phyloP scores from a whole-genome alignment of 2,329 filamentous ascomycete genomes.

The Curvularia lunata region DNA sequence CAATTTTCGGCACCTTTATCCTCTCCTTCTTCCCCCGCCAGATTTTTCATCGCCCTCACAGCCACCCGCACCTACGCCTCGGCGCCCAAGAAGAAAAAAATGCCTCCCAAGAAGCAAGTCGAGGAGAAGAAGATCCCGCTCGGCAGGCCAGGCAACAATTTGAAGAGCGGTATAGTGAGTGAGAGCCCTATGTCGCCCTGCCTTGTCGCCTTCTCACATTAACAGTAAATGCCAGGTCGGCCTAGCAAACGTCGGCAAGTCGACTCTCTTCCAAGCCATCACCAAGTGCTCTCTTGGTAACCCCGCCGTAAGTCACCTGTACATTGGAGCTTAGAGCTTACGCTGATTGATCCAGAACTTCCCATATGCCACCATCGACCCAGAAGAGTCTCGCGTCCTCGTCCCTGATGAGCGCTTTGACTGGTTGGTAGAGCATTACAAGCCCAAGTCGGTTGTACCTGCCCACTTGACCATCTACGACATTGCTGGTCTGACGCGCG shows the following conservation, averaged over 20 bases:
- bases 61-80: constrained; percentile 64
- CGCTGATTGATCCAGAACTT: constrained; percentile 73
- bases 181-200: constrained; percentile 54
- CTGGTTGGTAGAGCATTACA: constrained; percentile 95
- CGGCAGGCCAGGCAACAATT: constrained; percentile 93
- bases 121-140: constrained; percentile 96
- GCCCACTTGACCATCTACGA: constrained; percentile 98
- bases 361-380: constrained; percentile 98
- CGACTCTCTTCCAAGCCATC: constrained; percentile 98
- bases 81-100: constrained; percentile 69
- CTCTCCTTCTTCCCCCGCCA: constrained; percentile 35
- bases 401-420: constrained; percentile 96
- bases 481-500: constrained; percentile 94
- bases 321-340: background rate
- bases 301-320: constrained; percentile 74
- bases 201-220: constrained; percentile 48
- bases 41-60: constrained; percentile 45
- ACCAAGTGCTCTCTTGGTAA: constrained; percentile 97
- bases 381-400: constrained; percentile 95
- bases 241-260: constrained; percentile 99
- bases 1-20: constrained; percentile 46
- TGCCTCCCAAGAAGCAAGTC: constrained; percentile 93
- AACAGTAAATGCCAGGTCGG: constrained; percentile 73
- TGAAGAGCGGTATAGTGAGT: constrained; percentile 99
- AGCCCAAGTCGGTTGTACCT: constrained; percentile 95